Conservation (phyloP, 129 eudicot genomes). For the Lonicera japonica region DNA sequence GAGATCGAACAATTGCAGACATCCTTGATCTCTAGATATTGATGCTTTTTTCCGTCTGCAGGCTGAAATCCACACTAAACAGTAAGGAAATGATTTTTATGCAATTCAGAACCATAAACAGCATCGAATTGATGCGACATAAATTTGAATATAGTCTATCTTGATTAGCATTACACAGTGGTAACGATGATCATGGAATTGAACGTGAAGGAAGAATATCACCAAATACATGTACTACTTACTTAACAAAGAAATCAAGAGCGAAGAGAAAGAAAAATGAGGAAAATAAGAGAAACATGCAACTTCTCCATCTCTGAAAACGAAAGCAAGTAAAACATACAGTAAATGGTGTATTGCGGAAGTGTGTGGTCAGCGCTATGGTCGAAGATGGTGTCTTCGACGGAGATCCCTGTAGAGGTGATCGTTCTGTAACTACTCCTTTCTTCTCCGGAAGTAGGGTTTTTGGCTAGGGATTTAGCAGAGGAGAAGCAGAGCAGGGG, state of each 20-base stretch:
- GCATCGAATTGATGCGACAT: not conserved
- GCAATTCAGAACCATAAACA: not conserved
- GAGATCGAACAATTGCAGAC: slow-evolving; percentile 47
- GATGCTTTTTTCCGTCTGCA: not conserved
- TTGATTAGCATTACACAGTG: not conserved
- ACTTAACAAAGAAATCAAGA: not conserved
- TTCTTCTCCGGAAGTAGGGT: not conserved
- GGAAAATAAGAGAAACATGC: too few species aligned
- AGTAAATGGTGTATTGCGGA: too few species aligned
- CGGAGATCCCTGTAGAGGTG: slow-evolving; percentile 2
- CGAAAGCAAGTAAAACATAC: not conserved
- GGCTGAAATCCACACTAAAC: not conserved
- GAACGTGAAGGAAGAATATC: not conserved
- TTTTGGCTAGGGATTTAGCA: not conserved
- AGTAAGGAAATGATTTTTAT: not conserved
- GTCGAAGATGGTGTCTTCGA: not conserved
- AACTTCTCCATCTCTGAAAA: too few species aligned
- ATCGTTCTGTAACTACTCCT: not conserved
- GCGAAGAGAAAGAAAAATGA: not conserved
- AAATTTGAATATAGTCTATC: not conserved
- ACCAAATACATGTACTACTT: not conserved
- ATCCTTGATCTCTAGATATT: slow-evolving; percentile 12
- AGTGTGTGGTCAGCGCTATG: not conserved
- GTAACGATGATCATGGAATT: too few species aligned
- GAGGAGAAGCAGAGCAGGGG: too few species aligned